Conservation (phyloP, 176 grass and related monocot genomes). For the Tillandsia leiboldiana region DNA sequence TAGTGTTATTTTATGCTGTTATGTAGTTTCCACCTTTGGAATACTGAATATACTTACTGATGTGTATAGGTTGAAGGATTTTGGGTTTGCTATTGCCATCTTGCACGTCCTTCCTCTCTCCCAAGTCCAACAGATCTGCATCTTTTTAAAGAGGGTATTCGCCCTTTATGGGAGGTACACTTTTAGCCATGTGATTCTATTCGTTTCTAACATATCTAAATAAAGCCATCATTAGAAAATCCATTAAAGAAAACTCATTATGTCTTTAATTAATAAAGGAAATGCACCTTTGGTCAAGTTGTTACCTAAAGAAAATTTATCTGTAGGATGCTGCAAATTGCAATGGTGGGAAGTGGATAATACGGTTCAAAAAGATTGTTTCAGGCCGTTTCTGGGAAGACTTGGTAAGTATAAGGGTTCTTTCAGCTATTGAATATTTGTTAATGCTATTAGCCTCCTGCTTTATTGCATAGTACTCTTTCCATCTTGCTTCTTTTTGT, state of each 20-base stretch:
- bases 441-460: not conserved
- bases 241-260: not conserved
- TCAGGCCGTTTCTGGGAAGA: constrained; percentile 99
- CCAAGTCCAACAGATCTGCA: constrained; percentile 80
- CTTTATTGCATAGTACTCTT: not conserved
- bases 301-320: constrained; percentile 25
- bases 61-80: constrained; percentile 79
- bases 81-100: constrained; percentile 97
- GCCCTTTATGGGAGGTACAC: constrained; percentile 93
- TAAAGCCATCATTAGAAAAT: not conserved
- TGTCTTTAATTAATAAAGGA: not conserved
- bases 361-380: constrained; percentile 88
- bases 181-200: not conserved
- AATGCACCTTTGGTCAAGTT: constrained; percentile 1
- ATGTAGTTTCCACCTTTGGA: not conserved
- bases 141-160: constrained; percentile 96
- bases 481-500: not conserved
- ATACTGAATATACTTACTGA: not conserved
- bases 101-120: constrained; percentile 50
- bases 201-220: not conserved
- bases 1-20: too few species aligned
- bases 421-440: not conserved
- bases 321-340: constrained; percentile 68
- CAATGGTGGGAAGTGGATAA: constrained; percentile 96
- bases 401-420: constrained; percentile 41